These are phyloP conservation scores for Penicillium sp. DNA, from an alignment of 2,329 filamentous ascomycete genomes.

Conservation along the genomic window DNA sequence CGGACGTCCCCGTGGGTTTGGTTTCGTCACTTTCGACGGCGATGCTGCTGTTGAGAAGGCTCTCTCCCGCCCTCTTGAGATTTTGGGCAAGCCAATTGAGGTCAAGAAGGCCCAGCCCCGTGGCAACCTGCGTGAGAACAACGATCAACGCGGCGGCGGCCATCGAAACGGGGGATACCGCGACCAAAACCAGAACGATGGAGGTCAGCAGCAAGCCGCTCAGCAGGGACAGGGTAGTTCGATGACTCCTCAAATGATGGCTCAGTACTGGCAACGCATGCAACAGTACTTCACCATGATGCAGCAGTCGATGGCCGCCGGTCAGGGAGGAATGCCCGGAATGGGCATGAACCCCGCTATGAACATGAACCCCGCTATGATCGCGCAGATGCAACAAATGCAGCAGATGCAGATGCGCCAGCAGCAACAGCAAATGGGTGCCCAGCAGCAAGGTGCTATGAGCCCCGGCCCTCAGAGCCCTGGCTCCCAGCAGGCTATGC, in stretches of 20 bases:
- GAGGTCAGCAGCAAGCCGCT: slow-evolving; percentile 48
- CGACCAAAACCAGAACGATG: slow-evolving; percentile 40
- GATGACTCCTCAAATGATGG: slow-evolving; percentile 97
- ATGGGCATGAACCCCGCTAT: slow-evolving; percentile 59
- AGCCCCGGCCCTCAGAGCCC: slow-evolving; percentile 38
- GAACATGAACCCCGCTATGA: slow-evolving; percentile 79
- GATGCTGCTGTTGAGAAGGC: slow-evolving; percentile 93
- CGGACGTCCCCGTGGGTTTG: slow-evolving; percentile 91
- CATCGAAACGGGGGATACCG: slow-evolving; percentile 40
- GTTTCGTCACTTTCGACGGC: slow-evolving; percentile 96
- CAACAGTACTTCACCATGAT: slow-evolving; percentile 95
- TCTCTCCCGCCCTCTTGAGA: slow-evolving; percentile 78
- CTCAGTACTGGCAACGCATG: slow-evolving; percentile 97
- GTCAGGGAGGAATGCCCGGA: slow-evolving; percentile 42
- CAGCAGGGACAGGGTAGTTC: slow-evolving; percentile 52
- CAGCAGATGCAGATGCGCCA: slow-evolving; percentile 51
- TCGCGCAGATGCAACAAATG: slow-evolving; percentile 69
- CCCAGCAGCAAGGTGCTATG: slow-evolving; percentile 35
- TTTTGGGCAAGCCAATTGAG: slow-evolving; percentile 93
- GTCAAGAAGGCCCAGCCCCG: slow-evolving; percentile 97
- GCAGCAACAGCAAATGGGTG: slow-evolving; percentile 61
- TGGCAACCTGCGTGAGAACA: slow-evolving; percentile 89
- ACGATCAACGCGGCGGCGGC: slow-evolving; percentile 53
- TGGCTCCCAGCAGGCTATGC: slow-evolving; percentile 55
- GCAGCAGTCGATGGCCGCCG: slow-evolving; percentile 78